phyloP scores from a whole-genome alignment of 163 green algal species.

The Prototheca wickerhamii region DNA sequence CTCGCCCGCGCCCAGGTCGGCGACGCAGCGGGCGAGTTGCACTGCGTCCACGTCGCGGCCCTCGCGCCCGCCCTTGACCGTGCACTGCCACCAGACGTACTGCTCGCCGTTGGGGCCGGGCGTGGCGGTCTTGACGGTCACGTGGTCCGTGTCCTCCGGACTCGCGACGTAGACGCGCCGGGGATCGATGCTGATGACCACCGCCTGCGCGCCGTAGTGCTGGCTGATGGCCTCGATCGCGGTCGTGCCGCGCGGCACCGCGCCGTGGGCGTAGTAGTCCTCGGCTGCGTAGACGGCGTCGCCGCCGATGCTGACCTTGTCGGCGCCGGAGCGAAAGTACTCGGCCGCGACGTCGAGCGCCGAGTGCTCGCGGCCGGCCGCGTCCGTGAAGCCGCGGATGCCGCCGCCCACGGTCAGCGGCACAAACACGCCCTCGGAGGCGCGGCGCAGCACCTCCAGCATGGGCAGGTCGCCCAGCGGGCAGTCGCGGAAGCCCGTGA shows the following conservation, averaged over 20 bases:
- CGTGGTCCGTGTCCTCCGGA: slow-evolving; percentile 38
- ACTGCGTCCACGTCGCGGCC: slow-evolving; percentile 81
- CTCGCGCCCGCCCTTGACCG: slow-evolving; percentile 88
- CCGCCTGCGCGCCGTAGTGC: slow-evolving; percentile 83
- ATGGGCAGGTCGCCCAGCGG: slow-evolving; percentile 90
- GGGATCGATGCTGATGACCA: slow-evolving; percentile 94
- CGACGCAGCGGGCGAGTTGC: slow-evolving; percentile 63
- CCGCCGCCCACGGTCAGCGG: slow-evolving; percentile 97
- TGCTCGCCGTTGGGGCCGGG: slow-evolving; percentile 84
- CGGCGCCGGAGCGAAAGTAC: slow-evolving; percentile 92
- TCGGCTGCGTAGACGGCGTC: slow-evolving; percentile 76
- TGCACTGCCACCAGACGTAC: slow-evolving; percentile 98
- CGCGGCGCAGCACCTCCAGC: slow-evolving; percentile 77
- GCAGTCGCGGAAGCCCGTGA: slow-evolving; percentile 92
- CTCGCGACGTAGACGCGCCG: slow-evolving; percentile 76
- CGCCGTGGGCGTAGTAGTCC: slow-evolving; percentile 48
- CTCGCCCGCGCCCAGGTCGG: slow-evolving; percentile 84
- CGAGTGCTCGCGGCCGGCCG: slow-evolving; percentile 53
- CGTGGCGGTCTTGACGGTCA: slow-evolving; percentile 32
- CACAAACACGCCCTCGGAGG: slow-evolving; percentile 95
- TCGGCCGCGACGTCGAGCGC: slow-evolving; percentile 87
- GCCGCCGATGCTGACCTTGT: slow-evolving; percentile 93
- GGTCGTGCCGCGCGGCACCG: slow-evolving; percentile 50
- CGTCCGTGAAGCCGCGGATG: slow-evolving; percentile 88
- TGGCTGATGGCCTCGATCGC: slow-evolving; percentile 95